Percentiles rank a stretch among this genome's conserved stretches.
Evolutionary conservation across 257 asterid species (phyloP).

Genomic region (Henckelia pumila): DNA sequence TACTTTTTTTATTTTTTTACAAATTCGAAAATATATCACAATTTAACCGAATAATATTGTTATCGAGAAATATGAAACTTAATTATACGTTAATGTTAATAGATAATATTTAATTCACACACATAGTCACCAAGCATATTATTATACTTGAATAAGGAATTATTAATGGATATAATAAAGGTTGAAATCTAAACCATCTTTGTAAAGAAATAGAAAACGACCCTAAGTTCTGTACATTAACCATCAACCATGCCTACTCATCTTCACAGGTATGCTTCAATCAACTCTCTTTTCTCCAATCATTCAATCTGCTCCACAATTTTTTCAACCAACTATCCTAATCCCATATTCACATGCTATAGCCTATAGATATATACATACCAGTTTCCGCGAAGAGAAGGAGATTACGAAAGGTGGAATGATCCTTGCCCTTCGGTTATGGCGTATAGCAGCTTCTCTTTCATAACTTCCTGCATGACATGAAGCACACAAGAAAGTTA

Average conservation of each 20-base stretch:
- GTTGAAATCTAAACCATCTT: neutral
- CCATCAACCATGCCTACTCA: neutral
- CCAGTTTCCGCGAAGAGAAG: conserved; percentile 11
- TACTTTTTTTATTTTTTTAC: too few relatives aligned
- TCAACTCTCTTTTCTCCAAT: neutral
- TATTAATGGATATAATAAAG: neutral
- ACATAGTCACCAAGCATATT: too few relatives aligned
- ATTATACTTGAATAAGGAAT: neutral
- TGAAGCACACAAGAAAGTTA: neutral
- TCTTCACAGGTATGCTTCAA: neutral
- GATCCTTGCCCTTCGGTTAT: conserved; percentile 94
- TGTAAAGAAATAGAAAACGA: neutral
- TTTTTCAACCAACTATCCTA: conserved; percentile 29
- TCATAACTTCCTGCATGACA: conserved; percentile 73
- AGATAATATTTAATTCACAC: too few relatives aligned
- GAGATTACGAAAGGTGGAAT: conserved; percentile 69
- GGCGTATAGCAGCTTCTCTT: conserved; percentile 78
- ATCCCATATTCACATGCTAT: conserved; percentile 44
- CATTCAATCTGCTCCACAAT: neutral
- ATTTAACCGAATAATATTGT: too few relatives aligned
- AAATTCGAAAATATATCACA: too few relatives aligned
- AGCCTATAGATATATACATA: neutral
- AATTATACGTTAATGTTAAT: too few relatives aligned
- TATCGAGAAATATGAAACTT: too few relatives aligned
- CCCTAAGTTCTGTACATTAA: neutral